Percentiles rank a stretch among this genome's conserved stretches.
These are phyloP conservation scores for Yamadazyma aaseri DNA, from an alignment of 1,139 yeast species.

Conservation along the genomic window DNA sequence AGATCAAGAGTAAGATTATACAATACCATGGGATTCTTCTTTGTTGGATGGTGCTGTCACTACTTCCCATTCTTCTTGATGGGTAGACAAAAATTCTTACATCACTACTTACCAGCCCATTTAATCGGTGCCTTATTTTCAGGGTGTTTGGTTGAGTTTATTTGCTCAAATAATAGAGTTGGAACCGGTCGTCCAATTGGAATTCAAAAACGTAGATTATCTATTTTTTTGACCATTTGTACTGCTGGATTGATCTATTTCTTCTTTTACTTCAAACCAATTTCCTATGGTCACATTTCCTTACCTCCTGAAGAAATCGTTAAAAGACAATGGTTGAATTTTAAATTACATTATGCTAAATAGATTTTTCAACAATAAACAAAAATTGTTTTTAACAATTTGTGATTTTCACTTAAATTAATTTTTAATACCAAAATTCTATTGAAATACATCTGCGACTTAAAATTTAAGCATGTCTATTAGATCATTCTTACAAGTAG, in stretches of 20 bases:
- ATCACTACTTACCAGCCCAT: conserved; percentile 96
- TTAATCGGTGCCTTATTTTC: conserved; percentile 80
- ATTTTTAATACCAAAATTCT: too few relatives aligned
- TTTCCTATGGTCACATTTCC: conserved; percentile 78
- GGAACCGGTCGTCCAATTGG: conserved; percentile 17
- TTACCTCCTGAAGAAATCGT: conserved; percentile 63
- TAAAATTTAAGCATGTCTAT: conserved; percentile 14
- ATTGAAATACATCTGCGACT: too few relatives aligned
- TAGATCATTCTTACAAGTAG: conserved; percentile 12
- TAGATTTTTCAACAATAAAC: conserved; percentile 24
- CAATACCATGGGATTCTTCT: conserved; percentile 80
- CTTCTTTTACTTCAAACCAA: conserved; percentile 76
- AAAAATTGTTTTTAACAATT: too few relatives aligned
- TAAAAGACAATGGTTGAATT: conserved; percentile 78
- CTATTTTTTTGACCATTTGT: conserved; percentile 37
- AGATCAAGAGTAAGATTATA: conserved; percentile 72
- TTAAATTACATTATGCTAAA: conserved; percentile 81
- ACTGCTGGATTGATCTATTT: conserved; percentile 54
- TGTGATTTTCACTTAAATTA: too few relatives aligned
- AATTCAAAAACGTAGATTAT: conserved; percentile 26
- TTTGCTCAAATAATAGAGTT: conserved; percentile 58
- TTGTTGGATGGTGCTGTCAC: conserved; percentile 85
- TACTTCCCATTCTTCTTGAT: conserved; percentile 88
- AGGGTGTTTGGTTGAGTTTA: conserved; percentile 79
- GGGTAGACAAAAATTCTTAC: conserved; percentile 92